phyloP scores from a whole-genome alignment of 164 flowering plant genomes.

The Kingdonia uniflora region DNA sequence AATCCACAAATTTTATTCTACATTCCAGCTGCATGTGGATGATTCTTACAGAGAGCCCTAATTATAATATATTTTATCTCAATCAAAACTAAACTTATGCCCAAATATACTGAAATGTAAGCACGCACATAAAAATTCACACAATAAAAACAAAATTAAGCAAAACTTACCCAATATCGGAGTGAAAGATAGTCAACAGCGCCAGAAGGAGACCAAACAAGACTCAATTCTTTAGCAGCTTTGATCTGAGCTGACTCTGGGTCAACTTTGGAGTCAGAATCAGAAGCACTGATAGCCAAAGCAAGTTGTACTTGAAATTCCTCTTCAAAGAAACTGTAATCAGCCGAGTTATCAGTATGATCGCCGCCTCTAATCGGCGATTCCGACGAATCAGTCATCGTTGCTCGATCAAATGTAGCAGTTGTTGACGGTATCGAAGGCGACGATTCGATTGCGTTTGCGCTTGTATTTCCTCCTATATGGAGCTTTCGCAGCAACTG shows the following conservation, averaged over 20 bases:
- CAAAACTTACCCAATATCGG: slow-evolving; percentile 66
- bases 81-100: too few relatives aligned
- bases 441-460: slow-evolving; percentile 19
- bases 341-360: slow-evolving; percentile 10
- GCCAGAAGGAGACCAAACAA: slow-evolving; percentile 46
- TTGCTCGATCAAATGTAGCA: neutral
- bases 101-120: too few relatives aligned
- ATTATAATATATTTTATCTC: too few relatives aligned
- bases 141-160: neutral
- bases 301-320: slow-evolving; percentile 96
- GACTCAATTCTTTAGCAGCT: slow-evolving; percentile 76
- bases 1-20: too few relatives aligned
- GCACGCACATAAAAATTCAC: too few relatives aligned
- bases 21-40: too few relatives aligned
- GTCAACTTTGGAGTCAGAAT: slow-evolving; percentile 44
- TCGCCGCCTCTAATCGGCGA: slow-evolving; percentile 1
- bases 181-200: slow-evolving; percentile 55
- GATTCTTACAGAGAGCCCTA: too few relatives aligned
- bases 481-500: slow-evolving; percentile 76
- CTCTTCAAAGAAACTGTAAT: slow-evolving; percentile 73
- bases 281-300: slow-evolving; percentile 91
- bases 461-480: slow-evolving; percentile 45
- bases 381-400: slow-evolving; percentile 4
- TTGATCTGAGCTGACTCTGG: slow-evolving; percentile 87
- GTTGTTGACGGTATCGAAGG: slow-evolving; percentile 10